Conservation (phyloP, 768 basidiomycete genomes). For the Lyophyllum decastes region DNA sequence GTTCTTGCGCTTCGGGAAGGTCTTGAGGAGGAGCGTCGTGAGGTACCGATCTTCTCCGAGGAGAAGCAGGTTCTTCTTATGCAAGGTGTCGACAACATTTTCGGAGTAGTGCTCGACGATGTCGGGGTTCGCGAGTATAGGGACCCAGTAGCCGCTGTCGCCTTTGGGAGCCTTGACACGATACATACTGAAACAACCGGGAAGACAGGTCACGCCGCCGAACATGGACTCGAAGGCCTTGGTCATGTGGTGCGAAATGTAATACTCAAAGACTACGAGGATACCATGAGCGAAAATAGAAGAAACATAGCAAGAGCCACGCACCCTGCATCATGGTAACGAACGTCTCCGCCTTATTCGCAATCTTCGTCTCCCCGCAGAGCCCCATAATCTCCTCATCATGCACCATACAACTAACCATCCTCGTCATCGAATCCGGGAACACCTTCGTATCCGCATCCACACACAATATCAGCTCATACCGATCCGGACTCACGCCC, state of each 20-base stretch:
- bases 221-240: conserved; percentile 99
- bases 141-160: conserved; percentile 95
- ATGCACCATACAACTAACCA: conserved; percentile 96
- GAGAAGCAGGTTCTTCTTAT: conserved; percentile 98
- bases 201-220: conserved; percentile 98
- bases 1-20: conserved; percentile 99
- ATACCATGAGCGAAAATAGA: conserved; percentile 10
- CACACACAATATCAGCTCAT: conserved; percentile 93
- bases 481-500: conserved; percentile 93
- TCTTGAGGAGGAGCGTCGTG: conserved; percentile 96
- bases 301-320: conserved; percentile 25
- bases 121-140: conserved; percentile 97
- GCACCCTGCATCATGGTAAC: conserved; percentile 99
- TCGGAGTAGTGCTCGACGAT: conserved; percentile 99
- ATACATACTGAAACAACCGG: conserved; percentile 99
- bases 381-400: conserved; percentile 99
- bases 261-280: conserved; percentile 92
- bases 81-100: conserved; percentile 97
- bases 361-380: conserved; percentile 99
- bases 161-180: conserved; percentile 99
- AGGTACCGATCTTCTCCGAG: conserved; percentile 99
- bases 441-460: conserved; percentile 99
- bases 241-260: conserved; percentile 98
- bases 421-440: conserved; percentile 94
- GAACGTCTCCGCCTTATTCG: conserved; percentile 98